Conservation (phyloP, 805 yeast genomes). For the Blastobotrys attinorum region DNA sequence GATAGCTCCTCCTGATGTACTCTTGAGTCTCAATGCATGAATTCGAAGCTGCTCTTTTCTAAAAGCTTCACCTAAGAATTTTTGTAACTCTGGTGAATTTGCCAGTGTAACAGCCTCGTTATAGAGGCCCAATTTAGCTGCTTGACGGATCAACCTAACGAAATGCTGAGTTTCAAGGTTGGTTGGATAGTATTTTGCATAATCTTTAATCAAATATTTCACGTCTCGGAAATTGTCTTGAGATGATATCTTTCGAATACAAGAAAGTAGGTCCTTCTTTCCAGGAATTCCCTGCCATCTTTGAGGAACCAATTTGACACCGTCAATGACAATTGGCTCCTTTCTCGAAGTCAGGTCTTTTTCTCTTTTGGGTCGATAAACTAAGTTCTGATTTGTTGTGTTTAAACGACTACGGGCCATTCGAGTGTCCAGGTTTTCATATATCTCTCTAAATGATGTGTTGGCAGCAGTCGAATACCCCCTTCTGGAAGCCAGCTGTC, state of each 20-base stretch:
- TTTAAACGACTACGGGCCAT: slow-evolving; percentile 1
- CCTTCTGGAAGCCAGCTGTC: too few relatives aligned
- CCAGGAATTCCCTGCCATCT: slow-evolving; percentile 23
- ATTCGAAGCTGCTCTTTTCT: slow-evolving; percentile 1
- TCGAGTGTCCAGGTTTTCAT: not conserved
- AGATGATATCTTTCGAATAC: slow-evolving; percentile 13
- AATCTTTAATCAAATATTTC: slow-evolving; percentile 14
- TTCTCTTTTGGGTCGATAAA: slow-evolving; percentile 22
- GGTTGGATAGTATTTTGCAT: slow-evolving; percentile 12
- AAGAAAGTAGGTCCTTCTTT: slow-evolving; percentile 14
- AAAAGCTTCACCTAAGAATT: not conserved
- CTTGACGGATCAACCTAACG: slow-evolving; percentile 16
- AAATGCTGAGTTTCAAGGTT: slow-evolving; percentile 17
- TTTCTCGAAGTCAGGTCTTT: slow-evolving; percentile 14
- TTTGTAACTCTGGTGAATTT: not conserved
- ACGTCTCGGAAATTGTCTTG: slow-evolving; percentile 17
- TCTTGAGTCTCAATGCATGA: not conserved
- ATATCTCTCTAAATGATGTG: not conserved
- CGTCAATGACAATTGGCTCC: slow-evolving; percentile 14
- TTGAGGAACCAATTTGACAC: slow-evolving; percentile 17
- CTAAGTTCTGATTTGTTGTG: slow-evolving; percentile 12
- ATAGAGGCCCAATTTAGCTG: slow-evolving; percentile 21
- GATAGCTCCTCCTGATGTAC: not conserved
- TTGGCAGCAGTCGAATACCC: not conserved
- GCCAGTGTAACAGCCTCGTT: slow-evolving; percentile 8